Conservation (phyloP, 2,329 filamentous ascomycete genomes). For the Cercospora nicotianae region DNA sequence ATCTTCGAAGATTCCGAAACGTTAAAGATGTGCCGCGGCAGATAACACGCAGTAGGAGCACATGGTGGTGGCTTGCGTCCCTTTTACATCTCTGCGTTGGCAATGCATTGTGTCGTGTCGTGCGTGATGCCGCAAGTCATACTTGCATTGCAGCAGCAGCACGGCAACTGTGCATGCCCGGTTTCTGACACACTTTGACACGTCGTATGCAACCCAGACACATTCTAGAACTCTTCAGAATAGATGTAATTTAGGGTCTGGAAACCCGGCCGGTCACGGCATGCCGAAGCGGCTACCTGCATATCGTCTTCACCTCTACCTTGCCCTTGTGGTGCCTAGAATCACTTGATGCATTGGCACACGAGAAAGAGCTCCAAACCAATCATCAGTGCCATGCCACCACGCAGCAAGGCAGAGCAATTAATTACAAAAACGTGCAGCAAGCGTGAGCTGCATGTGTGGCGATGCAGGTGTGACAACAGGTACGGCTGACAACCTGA, state of each 20-base stretch:
- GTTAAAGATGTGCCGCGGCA: background rate
- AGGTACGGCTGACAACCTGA: background rate
- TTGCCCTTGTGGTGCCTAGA: no score
- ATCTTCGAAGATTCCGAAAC: background rate
- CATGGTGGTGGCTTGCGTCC: background rate
- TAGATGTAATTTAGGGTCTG: background rate
- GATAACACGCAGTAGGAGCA: background rate
- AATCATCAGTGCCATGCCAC: background rate
- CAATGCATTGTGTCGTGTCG: background rate
- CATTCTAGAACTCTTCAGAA: background rate
- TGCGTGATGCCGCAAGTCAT: slow-evolving; percentile 1
- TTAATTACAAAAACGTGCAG: background rate
- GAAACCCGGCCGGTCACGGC: background rate
- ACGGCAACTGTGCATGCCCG: no score
- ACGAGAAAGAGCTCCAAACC: no score
- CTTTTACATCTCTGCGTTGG: background rate
- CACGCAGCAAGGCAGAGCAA: background rate
- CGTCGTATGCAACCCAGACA: background rate
- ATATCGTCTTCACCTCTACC: background rate
- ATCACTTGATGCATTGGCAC: background rate
- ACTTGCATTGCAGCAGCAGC: background rate
- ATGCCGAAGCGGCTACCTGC: background rate
- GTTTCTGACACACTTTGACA: background rate
- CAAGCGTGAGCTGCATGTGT: no score
- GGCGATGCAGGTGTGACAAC: background rate